A percentile compares a stretch with the other conserved stretches of the same genome.
Evolutionary conservation across 75 land plant species (phyloP).

Genomic region (Gnetum montanum): DNA sequence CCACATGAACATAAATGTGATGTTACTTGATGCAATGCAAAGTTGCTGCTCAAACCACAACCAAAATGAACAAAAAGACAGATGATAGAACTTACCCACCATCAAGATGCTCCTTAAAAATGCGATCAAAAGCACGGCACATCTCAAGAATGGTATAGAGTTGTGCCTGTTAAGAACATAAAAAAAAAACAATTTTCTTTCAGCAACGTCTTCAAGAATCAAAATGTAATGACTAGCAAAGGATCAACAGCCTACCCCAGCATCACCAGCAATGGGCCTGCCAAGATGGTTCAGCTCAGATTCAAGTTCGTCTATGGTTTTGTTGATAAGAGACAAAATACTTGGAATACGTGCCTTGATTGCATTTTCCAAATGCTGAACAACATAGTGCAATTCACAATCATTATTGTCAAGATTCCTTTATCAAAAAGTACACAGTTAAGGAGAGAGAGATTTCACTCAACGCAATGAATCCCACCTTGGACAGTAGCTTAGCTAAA

Average conservation of each 20-base stretch:
- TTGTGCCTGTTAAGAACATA: slow-evolving; percentile 55
- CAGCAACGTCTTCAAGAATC: not conserved
- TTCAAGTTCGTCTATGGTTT: slow-evolving; percentile 78
- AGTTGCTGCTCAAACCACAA: too few species aligned
- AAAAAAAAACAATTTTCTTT: not conserved
- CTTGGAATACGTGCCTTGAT: slow-evolving; percentile 67
- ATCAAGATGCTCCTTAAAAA: slow-evolving; percentile 88
- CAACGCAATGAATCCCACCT: slow-evolving; percentile 21
- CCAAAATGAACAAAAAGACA: not conserved
- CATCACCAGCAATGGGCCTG: slow-evolving; percentile 65
- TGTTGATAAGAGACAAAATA: slow-evolving; percentile 65
- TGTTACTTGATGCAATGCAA: not conserved
- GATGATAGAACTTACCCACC: slow-evolving; percentile 77
- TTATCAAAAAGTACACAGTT: slow-evolving; percentile 1
- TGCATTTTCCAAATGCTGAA: slow-evolving; percentile 66
- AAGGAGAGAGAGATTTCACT: too few species aligned
- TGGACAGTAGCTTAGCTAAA: slow-evolving; percentile 73
- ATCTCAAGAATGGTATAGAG: slow-evolving; percentile 82
- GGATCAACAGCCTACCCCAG: slow-evolving; percentile 44
- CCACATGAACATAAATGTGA: not conserved
- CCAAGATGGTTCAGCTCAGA: slow-evolving; percentile 77
- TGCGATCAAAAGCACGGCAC: slow-evolving; percentile 87
- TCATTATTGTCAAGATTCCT: not conserved
- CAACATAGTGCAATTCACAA: not conserved
- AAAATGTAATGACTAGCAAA: not conserved